Conservation (phyloP, 2,329 filamentous ascomycete genomes). For the Ophiostoma ulmi region DNA sequence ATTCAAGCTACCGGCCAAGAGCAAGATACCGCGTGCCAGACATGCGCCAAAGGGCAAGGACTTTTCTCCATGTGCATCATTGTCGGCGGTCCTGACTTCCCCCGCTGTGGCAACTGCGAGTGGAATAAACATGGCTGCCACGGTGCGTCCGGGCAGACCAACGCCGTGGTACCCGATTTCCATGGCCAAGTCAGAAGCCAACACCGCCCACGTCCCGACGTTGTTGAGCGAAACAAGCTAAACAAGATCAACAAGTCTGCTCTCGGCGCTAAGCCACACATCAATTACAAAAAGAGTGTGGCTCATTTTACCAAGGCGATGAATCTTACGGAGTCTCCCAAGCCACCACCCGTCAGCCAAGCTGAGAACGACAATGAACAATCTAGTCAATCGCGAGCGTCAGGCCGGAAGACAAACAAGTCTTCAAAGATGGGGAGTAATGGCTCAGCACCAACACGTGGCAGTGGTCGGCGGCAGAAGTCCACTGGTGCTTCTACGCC, state of each 20-base stretch:
- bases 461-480: not conserved
- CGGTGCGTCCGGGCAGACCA: constrained; percentile 21
- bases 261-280: not conserved
- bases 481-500: not conserved
- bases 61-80: constrained; percentile 45
- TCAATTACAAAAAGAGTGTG: not conserved
- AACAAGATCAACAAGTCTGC: not conserved
- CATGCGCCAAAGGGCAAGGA: constrained; percentile 41
- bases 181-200: constrained; percentile 12
- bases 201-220: not conserved
- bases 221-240: not conserved
- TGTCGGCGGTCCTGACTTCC: constrained; percentile 40
- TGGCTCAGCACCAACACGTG: not conserved
- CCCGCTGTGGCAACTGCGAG: constrained; percentile 49
- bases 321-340: not conserved
- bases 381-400: not conserved
- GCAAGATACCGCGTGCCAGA: constrained; percentile 39
- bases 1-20: constrained; percentile 46
- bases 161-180: not conserved
- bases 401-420: not conserved
- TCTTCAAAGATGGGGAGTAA: not conserved
- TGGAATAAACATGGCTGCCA: constrained; percentile 40
- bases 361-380: not conserved
- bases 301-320: not conserved
- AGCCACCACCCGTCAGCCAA: not conserved